Evolutionary conservation across 371 early-diverging fungal genomes (phyloP).

Genomic region (Coemansia sp.): DNA sequence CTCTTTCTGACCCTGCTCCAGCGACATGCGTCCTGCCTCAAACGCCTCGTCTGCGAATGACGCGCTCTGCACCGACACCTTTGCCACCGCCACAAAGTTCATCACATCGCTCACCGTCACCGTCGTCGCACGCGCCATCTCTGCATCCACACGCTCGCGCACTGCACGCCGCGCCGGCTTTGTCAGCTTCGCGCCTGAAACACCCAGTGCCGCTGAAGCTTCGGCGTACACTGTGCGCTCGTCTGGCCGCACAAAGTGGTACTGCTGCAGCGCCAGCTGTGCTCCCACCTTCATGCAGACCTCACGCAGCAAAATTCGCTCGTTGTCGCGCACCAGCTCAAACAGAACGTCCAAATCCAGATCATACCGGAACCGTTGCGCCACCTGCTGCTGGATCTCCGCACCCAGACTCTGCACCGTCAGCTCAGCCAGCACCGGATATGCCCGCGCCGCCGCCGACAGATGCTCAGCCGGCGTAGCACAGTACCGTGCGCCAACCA

Average conservation of each 20-base stretch:
- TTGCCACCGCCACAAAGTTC: slow-evolving; percentile 79
- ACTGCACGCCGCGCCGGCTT: slow-evolving; percentile 33
- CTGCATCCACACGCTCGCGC: slow-evolving; percentile 27
- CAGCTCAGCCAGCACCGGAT: slow-evolving; percentile 58
- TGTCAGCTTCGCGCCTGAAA: slow-evolving; percentile 16
- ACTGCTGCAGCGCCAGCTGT: slow-evolving; percentile 75
- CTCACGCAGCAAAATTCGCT: slow-evolving; percentile 76
- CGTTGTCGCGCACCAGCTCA: slow-evolving; percentile 54
- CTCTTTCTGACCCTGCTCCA: slow-evolving; percentile 78
- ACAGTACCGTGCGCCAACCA: slow-evolving; percentile 66
- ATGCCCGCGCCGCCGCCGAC: slow-evolving; percentile 26
- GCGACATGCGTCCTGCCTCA: slow-evolving; percentile 78
- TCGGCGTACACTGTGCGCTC: slow-evolving; percentile 55
- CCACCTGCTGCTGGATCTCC: slow-evolving; percentile 62
- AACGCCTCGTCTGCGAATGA: slow-evolving; percentile 85
- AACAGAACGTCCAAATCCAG: slow-evolving; percentile 60
- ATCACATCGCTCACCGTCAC: slow-evolving; percentile 77
- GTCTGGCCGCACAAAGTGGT: slow-evolving; percentile 60
- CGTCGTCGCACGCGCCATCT: slow-evolving; percentile 51
- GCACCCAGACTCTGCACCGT: slow-evolving; percentile 64
- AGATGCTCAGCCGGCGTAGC: slow-evolving; percentile 55
- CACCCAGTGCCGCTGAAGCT: slow-evolving; percentile 6
- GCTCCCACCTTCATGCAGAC: slow-evolving; percentile 82
- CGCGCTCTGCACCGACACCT: slow-evolving; percentile 67
- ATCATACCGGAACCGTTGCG: slow-evolving; percentile 73